These are phyloP conservation scores for Clonostachys solani DNA, from an alignment of 2,329 filamentous ascomycete genomes.

Conservation along the genomic window DNA sequence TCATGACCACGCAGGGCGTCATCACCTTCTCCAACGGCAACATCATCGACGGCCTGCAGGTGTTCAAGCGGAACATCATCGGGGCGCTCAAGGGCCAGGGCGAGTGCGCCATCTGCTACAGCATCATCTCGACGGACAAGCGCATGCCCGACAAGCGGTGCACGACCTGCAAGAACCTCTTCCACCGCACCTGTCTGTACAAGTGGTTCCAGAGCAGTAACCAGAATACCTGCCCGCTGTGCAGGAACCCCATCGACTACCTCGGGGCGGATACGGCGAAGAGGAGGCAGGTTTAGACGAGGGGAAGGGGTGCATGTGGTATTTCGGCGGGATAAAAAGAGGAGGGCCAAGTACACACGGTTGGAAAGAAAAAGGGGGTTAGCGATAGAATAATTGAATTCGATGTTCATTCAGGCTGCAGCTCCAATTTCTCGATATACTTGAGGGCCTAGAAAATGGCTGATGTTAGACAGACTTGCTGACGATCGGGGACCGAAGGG, in stretches of 20 bases:
- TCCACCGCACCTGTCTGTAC: constrained; percentile 86
- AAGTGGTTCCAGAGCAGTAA: constrained; percentile 97
- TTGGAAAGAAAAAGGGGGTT: constrained; percentile 1
- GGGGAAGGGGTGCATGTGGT: not conserved
- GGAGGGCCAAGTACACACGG: not conserved
- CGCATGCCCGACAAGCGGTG: constrained; percentile 90
- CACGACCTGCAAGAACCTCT: constrained; percentile 87
- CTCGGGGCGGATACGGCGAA: constrained; percentile 32
- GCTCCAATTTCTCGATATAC: no score
- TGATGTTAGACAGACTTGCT: not conserved
- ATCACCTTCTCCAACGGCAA: constrained; percentile 91
- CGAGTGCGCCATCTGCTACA: constrained; percentile 97
- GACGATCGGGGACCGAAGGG: no score
- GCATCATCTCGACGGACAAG: constrained; percentile 83
- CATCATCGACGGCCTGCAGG: constrained; percentile 79
- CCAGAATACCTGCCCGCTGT: constrained; percentile 87
- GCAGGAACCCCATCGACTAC: constrained; percentile 79
- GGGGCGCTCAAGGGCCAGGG: constrained; percentile 88
- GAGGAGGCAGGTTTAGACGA: constrained; percentile 20
- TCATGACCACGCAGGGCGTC: constrained; percentile 82
- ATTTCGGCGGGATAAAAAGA: not conserved
- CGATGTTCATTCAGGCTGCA: not conserved
- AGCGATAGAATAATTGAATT: constrained; percentile 5
- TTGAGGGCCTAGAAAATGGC: not conserved
- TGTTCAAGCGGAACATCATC: constrained; percentile 83